Percentiles rank a stretch among this genome's conserved stretches.
Evolutionary conservation across 2,329 filamentous ascomycete genomes (phyloP).

Genomic region (Cadophora malorum): DNA sequence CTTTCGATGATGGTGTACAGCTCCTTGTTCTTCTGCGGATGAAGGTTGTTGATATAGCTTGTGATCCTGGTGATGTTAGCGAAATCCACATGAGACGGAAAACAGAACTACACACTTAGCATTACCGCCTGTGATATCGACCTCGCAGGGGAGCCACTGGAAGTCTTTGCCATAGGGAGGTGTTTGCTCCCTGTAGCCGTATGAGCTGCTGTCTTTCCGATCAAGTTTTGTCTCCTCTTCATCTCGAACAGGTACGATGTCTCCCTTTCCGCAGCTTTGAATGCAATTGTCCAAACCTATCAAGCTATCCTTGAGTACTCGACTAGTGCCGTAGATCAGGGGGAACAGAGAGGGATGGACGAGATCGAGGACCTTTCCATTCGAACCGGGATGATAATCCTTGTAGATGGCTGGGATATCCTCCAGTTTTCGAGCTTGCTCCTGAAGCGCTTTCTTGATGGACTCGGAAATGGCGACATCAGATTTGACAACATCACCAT

Average conservation of each 20-base stretch:
- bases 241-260: slow-evolving; percentile 27
- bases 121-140: slow-evolving; percentile 42
- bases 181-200: background rate
- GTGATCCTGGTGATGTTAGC: slow-evolving; percentile 40
- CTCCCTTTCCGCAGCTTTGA: slow-evolving; percentile 42
- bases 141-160: slow-evolving; percentile 54
- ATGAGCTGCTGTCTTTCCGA: background rate
- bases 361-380: slow-evolving; percentile 64
- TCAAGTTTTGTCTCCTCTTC: slow-evolving; percentile 15
- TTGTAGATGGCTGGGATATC: slow-evolving; percentile 55
- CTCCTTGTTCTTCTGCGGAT: slow-evolving; percentile 46
- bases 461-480: slow-evolving; percentile 52
- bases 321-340: slow-evolving; percentile 58
- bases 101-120: slow-evolving; percentile 32
- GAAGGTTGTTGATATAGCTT: slow-evolving; percentile 55
- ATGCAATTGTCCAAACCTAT: slow-evolving; percentile 39
- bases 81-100: background rate
- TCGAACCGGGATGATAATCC: slow-evolving; percentile 67
- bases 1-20: slow-evolving; percentile 50
- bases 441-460: slow-evolving; percentile 51
- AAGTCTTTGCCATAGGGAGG: slow-evolving; percentile 41
- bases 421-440: slow-evolving; percentile 56
- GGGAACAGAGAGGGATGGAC: slow-evolving; percentile 70
- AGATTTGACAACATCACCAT: slow-evolving; percentile 56
- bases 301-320: slow-evolving; percentile 46